Percentiles rank a stretch among this genome's conserved stretches.
phyloP scores from a whole-genome alignment of 371 early-diverging fungal genomes.

The Mucor circinelloides region DNA sequence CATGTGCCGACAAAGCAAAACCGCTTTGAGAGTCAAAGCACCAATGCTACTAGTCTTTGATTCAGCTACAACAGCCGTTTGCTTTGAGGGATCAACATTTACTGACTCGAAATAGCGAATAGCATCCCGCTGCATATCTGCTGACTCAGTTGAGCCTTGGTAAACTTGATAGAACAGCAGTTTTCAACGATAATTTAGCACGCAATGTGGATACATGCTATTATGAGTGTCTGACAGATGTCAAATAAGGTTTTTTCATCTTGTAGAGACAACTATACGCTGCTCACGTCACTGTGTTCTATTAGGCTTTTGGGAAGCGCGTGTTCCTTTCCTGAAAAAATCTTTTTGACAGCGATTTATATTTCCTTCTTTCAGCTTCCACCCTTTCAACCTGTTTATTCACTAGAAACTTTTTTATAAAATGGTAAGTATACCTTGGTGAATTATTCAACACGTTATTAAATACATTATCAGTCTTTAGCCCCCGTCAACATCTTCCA shows the following conservation, averaged over 20 bases:
- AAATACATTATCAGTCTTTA: slow-evolving; percentile 49
- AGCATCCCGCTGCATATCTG: neutral
- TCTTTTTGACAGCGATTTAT: slow-evolving; percentile 13
- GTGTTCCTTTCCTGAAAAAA: neutral
- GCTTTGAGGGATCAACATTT: neutral
- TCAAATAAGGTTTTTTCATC: neutral
- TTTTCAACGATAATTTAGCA: neutral
- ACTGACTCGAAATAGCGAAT: neutral
- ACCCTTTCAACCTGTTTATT: neutral
- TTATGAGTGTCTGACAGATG: neutral
- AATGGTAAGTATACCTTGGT: neutral
- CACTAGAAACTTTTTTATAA: neutral
- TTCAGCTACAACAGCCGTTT: neutral
- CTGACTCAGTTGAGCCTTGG: neutral
- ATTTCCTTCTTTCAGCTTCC: neutral
- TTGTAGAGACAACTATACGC: neutral
- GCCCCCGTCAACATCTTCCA: slow-evolving; percentile 87
- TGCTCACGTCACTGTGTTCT: neutral
- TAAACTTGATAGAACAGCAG: neutral
- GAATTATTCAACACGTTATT: neutral
- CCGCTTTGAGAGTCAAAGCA: neutral
- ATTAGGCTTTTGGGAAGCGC: neutral
- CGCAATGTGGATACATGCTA: neutral
- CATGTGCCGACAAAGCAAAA: no score
- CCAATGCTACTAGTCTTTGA: neutral